phyloP scores from a whole-genome alignment of 305 asterid species.

The Solanum hybrid region DNA sequence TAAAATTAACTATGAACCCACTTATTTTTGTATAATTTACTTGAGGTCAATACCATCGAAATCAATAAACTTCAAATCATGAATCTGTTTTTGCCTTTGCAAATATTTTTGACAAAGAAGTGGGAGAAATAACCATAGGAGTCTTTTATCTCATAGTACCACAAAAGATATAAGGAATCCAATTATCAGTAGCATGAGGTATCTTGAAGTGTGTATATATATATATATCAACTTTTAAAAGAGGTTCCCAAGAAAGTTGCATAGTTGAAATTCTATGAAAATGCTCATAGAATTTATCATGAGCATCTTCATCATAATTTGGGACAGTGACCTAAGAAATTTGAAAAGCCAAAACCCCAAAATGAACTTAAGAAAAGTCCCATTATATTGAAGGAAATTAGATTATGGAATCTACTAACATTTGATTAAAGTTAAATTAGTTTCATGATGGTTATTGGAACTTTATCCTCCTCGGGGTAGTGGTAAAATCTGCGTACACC shows the following conservation, averaged over 20 bases:
- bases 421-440: background rate
- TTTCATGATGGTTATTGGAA: background rate
- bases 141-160: background rate
- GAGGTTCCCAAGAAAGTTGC: conserved; percentile 9
- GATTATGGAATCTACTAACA: background rate
- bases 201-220: background rate
- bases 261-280: background rate
- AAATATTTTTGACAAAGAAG: conserved; percentile 3
- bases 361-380: background rate
- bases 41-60: background rate
- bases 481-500: rapidly evolving
- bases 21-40: background rate
- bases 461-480: rapidly evolving
- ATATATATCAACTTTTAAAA: background rate
- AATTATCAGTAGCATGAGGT: conserved; percentile 13
- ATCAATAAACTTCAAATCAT: background rate
- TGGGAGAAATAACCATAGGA: background rate
- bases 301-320: background rate
- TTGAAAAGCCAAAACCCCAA: background rate
- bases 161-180: conserved; percentile 17
- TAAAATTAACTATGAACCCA: background rate
- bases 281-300: background rate
- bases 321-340: background rate
- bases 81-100: background rate
- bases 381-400: background rate